phyloP scores from a whole-genome alignment of 2,329 filamentous ascomycete species.

The Sclerotinia subarctica region DNA sequence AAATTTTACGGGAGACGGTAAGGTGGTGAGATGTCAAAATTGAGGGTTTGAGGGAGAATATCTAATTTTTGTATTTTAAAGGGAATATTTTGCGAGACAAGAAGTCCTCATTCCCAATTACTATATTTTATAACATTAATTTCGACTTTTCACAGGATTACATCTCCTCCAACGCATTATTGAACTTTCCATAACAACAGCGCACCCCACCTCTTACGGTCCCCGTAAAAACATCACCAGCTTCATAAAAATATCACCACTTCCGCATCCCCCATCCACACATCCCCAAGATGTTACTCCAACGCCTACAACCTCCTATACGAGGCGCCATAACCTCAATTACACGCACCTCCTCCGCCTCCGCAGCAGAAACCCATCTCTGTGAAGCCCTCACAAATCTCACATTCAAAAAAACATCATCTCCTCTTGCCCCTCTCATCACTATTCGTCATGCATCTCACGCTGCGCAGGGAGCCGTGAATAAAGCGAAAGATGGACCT shows the following conservation, averaged over 20 bases:
- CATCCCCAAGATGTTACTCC: conserved; percentile 41
- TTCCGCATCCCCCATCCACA: background rate
- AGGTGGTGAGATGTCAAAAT: conserved; percentile 8
- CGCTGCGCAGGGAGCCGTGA: conserved; percentile 67
- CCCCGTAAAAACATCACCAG: conserved; percentile 15
- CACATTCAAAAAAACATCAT: conserved; percentile 24
- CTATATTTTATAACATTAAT: background rate
- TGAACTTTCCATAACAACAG: background rate
- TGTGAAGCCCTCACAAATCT: conserved; percentile 36
- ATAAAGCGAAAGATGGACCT: conserved; percentile 65
- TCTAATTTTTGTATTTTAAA: background rate
- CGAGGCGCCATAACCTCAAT: conserved; percentile 41
- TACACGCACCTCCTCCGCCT: conserved; percentile 24
- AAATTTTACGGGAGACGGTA: conserved; percentile 17
- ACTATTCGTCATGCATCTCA: conserved; percentile 37
- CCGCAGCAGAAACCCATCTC: conserved; percentile 27
- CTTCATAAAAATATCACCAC: conserved; percentile 14
- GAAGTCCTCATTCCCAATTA: background rate
- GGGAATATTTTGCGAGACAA: too few relatives aligned
- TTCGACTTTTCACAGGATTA: background rate
- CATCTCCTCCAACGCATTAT: background rate
- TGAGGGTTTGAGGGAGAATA: background rate
- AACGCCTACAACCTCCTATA: conserved; percentile 46
- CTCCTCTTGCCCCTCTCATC: conserved; percentile 26
- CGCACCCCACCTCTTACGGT: background rate